A percentile compares a stretch with the other conserved stretches of the same genome.
These are phyloP conservation scores for Vigna reflexopilosa DNA, from an alignment of 306 rosid species.

Conservation along the genomic window DNA sequence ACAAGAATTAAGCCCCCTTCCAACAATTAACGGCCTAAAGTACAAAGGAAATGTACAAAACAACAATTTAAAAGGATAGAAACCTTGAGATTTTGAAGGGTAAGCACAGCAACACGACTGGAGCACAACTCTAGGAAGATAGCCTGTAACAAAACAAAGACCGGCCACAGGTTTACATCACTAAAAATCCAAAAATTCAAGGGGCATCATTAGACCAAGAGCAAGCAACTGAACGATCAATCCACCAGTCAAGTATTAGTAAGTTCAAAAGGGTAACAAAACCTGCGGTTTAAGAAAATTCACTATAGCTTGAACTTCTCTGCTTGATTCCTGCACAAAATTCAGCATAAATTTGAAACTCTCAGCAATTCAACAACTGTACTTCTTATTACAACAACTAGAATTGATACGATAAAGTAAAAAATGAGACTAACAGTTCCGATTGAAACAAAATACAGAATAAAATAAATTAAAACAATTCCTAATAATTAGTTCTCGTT, in stretches of 20 bases:
- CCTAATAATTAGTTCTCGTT: conserved; percentile 21
- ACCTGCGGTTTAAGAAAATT: conserved; percentile 88
- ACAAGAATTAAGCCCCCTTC: too few relatives aligned
- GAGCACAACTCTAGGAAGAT: conserved; percentile 94
- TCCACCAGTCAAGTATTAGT: conserved; percentile 35
- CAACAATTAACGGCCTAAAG: too few relatives aligned
- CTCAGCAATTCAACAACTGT: background rate
- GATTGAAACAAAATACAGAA: conserved; percentile 11
- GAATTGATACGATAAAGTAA: background rate
- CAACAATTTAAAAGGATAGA: conserved; percentile 23
- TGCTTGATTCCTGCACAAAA: conserved; percentile 76
- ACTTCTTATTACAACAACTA: conserved; percentile 16
- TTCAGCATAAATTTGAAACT: conserved; percentile 35
- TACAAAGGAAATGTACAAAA: conserved; percentile 2
- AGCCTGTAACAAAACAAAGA: conserved; percentile 62
- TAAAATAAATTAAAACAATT: background rate
- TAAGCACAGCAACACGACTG: conserved; percentile 75
- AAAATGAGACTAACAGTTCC: conserved; percentile 18
- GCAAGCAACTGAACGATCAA: conserved; percentile 43
- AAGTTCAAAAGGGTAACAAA: conserved; percentile 47
- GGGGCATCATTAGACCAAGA: conserved; percentile 29
- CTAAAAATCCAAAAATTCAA: conserved; percentile 21
- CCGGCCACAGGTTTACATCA: conserved; percentile 29
- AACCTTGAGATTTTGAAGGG: conserved; percentile 87
- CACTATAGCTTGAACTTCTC: conserved; percentile 81